phyloP scores from a whole-genome alignment of 441 rosid genomes.

The Melastoma candidum region DNA sequence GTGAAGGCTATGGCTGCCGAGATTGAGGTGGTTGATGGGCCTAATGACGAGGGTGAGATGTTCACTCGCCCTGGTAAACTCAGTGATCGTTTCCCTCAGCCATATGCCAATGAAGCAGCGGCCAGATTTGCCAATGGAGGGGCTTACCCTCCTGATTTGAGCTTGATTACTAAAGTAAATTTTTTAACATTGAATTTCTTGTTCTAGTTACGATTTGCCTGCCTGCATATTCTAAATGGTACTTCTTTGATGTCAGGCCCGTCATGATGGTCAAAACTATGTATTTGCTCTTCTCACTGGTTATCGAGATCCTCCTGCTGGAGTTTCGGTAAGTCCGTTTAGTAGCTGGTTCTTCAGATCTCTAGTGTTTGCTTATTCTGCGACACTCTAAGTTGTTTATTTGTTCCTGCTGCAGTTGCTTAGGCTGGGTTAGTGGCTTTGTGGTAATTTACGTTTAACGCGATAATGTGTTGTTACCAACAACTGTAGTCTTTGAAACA shows the following conservation, averaged over 20 bases:
- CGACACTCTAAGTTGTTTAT: too few relatives aligned
- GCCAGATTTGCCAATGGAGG: constrained; percentile 99
- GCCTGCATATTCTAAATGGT: constrained; percentile 1
- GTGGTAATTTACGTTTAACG: too few relatives aligned
- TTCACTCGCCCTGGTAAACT: constrained; percentile 98
- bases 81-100: constrained; percentile 94
- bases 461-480: too few relatives aligned
- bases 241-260: constrained; percentile 51
- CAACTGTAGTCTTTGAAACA: too few relatives aligned
- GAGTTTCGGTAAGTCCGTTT: constrained; percentile 48
- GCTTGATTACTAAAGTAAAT: constrained; percentile 92
- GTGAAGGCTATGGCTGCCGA: constrained; percentile 99
- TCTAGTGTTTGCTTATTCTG: too few relatives aligned
- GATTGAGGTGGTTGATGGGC: constrained; percentile 97
- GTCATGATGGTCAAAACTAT: constrained; percentile 97
- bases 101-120: constrained; percentile 86
- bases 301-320: constrained; percentile 99
- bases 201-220: not conserved
- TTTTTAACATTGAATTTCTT: constrained; percentile 3
- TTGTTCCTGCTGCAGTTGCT: too few relatives aligned
- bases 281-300: constrained; percentile 97
- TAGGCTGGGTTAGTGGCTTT: too few relatives aligned
- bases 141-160: constrained; percentile 99
- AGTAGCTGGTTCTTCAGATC: too few relatives aligned
- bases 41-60: constrained; percentile 99